Evolutionary conservation across 805 yeast genomes (phyloP).

Genomic region (Kregervanrija fluxuum): DNA sequence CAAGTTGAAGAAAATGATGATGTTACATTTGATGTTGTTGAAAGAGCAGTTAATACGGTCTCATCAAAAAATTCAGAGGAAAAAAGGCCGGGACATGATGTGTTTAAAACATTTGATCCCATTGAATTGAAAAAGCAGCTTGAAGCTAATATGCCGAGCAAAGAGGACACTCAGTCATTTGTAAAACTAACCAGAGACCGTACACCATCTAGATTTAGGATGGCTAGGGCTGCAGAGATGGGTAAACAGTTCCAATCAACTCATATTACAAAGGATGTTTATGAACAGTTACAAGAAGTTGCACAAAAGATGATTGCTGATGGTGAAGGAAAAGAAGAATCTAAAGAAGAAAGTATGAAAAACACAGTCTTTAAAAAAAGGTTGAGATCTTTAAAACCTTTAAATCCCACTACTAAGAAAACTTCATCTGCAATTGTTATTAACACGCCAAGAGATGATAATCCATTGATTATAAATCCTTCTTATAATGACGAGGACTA

Average conservation of each 20-base stretch:
- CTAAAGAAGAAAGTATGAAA: neutral
- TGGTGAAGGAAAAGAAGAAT: neutral
- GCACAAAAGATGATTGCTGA: neutral
- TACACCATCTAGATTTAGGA: conserved; percentile 7
- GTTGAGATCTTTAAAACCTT: conserved; percentile 10
- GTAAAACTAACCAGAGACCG: conserved; percentile 9
- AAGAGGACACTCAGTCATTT: neutral
- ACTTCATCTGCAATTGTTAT: conserved; percentile 2
- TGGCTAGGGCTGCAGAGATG: conserved; percentile 10
- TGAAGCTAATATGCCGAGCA: conserved; percentile 1
- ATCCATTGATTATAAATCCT: conserved; percentile 13
- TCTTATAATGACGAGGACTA: conserved; percentile 15
- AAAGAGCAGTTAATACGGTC: conserved; percentile 1
- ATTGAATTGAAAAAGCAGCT: neutral
- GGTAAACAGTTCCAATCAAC: conserved; percentile 12
- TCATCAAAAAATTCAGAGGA: neutral
- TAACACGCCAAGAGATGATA: conserved; percentile 13
- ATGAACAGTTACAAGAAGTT: conserved; percentile 2
- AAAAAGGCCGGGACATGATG: neutral
- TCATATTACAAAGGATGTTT: conserved; percentile 5
- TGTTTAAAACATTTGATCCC: conserved; percentile 6
- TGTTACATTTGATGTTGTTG: conserved; percentile 15
- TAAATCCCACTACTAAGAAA: neutral
- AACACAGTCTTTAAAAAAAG: conserved; percentile 2
- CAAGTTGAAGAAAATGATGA: conserved; percentile 5